Evolutionary conservation across 805 yeast genomes (phyloP).

Genomic region (Limtongozyma cylindracea): DNA sequence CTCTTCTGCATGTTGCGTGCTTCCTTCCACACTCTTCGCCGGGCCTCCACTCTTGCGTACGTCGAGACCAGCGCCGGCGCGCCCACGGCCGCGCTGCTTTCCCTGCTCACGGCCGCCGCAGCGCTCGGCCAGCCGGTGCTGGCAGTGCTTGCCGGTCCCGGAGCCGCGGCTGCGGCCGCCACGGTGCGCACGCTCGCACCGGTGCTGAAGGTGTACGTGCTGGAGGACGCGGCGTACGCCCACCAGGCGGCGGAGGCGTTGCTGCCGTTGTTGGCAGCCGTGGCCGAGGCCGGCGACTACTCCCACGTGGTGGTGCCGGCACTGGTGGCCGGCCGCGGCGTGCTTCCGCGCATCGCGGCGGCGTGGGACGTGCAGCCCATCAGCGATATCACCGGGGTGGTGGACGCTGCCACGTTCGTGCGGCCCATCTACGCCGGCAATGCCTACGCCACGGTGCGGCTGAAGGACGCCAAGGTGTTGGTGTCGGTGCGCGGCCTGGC

Average conservation of each 20-base stretch:
- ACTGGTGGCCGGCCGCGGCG: constrained; percentile 69
- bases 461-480: constrained; percentile 37
- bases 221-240: constrained; percentile 31
- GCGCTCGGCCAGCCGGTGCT: constrained; percentile 55
- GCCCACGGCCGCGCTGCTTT: constrained; percentile 42
- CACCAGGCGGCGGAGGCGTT: constrained; percentile 61
- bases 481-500: constrained; percentile 74
- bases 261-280: constrained; percentile 34
- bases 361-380: constrained; percentile 69
- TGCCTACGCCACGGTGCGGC: constrained; percentile 60
- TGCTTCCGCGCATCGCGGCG: constrained; percentile 76
- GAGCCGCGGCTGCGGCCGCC: constrained; percentile 12
- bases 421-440: constrained; percentile 96
- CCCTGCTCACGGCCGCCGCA: constrained; percentile 55
- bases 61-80: constrained; percentile 34
- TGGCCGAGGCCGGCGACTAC: constrained; percentile 17
- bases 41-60: constrained; percentile 58
- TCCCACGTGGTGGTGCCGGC: constrained; percentile 63
- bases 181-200: too few species aligned
- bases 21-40: too few species aligned
- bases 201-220: constrained; percentile 36
- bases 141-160: constrained; percentile 48
- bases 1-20: too few species aligned
- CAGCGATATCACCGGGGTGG: constrained; percentile 53
- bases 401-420: constrained; percentile 43